Base-by-base conservation (phyloP, 495 filamentous ascomycete species). In the Parachaetomium inaequale region DNA sequence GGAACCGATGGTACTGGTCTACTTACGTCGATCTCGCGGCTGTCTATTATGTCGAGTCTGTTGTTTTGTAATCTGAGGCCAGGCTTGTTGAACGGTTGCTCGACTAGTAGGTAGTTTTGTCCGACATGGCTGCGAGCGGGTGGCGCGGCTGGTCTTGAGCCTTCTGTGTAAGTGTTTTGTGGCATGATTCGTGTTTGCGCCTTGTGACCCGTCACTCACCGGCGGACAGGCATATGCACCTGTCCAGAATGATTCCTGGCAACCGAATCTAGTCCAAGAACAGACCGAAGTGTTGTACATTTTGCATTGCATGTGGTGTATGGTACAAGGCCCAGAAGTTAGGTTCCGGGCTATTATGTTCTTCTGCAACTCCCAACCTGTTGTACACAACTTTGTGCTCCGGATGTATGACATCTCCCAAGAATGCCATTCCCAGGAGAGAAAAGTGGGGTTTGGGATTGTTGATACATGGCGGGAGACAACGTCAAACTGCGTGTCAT, bases 391-490 rank as follows among this genome's bases (percentile, higher is more conserved):
- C 46, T 4, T 43, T 50, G 43, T 50, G 55, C 26, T n/a, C 43
- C 21, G 19, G 1, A 38, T 49, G n/a, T 3, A 31, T 15, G 38
- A 26, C 17, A 31, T 31, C 15, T n/a, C 36, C 25, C n/a, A n/a
- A n/a, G n/a, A n/a, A 52, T 52, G 29, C 26, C 8, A 32, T 21
- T 23, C 17, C 40, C 32, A 1, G 51, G n/a, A 19, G 26, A 28
- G 23, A 51, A 23, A 59, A 59, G 57, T 59, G 57, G 57, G 56
- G 46, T 59, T 31, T 51, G 36, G 5, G 7, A 40, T 61, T 66
- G 23, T 64, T 68, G 45, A 57, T 64, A 67, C 65, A 67, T 61
- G 51, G 42, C 10, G 21, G 19, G 19, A 28, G 51, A 5, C 14
- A 54, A 31, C 17, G 56, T 32, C 17, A 10, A 11, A 31, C 23